Evolutionary conservation across 2,329 filamentous ascomycete species (phyloP).

Genomic region (Pseudopithomyces chartarum): DNA sequence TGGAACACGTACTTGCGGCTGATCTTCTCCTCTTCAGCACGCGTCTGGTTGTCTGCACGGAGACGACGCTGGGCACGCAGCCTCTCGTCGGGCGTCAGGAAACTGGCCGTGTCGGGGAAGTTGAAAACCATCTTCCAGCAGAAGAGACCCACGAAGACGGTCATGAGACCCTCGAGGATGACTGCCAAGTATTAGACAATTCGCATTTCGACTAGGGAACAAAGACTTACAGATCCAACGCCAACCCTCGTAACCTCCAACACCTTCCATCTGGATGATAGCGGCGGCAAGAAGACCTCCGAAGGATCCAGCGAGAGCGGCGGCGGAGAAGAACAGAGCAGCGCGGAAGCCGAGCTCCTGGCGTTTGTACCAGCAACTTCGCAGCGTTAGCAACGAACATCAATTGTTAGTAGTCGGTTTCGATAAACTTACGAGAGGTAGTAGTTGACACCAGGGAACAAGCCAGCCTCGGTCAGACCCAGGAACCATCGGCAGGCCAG

Average conservation of each 20-base stretch:
- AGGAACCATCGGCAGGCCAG: constrained; percentile 45
- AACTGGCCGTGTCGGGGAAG: constrained; percentile 64
- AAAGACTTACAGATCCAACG: constrained; percentile 42
- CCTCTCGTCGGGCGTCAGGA: constrained; percentile 59
- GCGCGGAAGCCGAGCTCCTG: constrained; percentile 59
- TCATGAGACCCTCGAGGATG: constrained; percentile 45
- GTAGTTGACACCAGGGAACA: constrained; percentile 53
- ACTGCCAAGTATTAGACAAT: constrained; percentile 26
- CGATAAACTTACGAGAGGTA: constrained; percentile 57
- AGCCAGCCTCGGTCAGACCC: constrained; percentile 45
- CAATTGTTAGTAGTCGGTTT: background rate
- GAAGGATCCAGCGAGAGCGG: constrained; percentile 64
- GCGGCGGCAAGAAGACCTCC: constrained; percentile 62
- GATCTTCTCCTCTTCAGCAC: constrained; percentile 58
- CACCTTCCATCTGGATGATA: constrained; percentile 66
- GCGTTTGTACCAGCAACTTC: constrained; percentile 58
- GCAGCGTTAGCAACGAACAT: constrained; percentile 10
- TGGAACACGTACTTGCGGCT: constrained; percentile 47
- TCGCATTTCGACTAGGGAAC: background rate
- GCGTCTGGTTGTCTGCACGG: constrained; percentile 70
- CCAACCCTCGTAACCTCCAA: constrained; percentile 51
- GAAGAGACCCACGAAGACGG: constrained; percentile 41
- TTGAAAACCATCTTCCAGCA: constrained; percentile 66
- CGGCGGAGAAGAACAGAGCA: constrained; percentile 64
- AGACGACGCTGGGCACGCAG: constrained; percentile 66